Base-by-base conservation (phyloP, 371 early-diverging fungal species). In the Mucor mucedo region DNA sequence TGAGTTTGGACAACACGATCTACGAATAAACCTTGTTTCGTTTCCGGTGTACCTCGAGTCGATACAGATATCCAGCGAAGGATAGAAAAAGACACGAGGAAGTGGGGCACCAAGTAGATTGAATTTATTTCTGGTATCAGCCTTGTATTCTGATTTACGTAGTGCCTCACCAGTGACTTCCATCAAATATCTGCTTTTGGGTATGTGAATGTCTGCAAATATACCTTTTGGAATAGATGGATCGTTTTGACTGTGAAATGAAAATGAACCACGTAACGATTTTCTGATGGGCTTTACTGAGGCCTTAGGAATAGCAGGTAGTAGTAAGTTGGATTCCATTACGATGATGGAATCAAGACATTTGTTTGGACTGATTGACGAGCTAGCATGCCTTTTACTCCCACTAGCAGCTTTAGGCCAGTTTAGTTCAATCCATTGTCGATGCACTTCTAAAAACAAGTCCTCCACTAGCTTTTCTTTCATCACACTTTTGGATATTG, bases 41-140 rank as follows among this genome's bases (percentile, higher is more conserved):
- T 87, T 85, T 9, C 91, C 92, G 32, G 77, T 76, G 14, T 81
- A 71, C 30, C 95, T 84, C 48, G 92, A 88, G 69, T 95, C 94
- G 2, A 95, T 86, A 39, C 82, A 87, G 4, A 91, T 78, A 50
- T 91, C 84, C n/a, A 90, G 53, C 4, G 85, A 81, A 0, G 89
- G 90, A 63, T 92, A 89, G 55, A 90, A 85, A 33, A 89, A 87
- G 2, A 94, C 89, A 72, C 86, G 88, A 1, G 91, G 86, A 27
- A 87, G 78, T 0, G 87, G 78, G 0, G 88, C 86, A 2, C 87
- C 87, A 30, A 91, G 60, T 10, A 86, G 63, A 13, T 76, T 69
- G 67, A 87, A 90, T 42, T 86, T 71, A 68, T 90, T 89, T 42
- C 76, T 79, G 3, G 83, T 76, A 39, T 88, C 82, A 27, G 73